Evolutionary conservation across 78 protist genomes (phyloP).

Genomic region (Planoprotostelium fungivorum): DNA sequence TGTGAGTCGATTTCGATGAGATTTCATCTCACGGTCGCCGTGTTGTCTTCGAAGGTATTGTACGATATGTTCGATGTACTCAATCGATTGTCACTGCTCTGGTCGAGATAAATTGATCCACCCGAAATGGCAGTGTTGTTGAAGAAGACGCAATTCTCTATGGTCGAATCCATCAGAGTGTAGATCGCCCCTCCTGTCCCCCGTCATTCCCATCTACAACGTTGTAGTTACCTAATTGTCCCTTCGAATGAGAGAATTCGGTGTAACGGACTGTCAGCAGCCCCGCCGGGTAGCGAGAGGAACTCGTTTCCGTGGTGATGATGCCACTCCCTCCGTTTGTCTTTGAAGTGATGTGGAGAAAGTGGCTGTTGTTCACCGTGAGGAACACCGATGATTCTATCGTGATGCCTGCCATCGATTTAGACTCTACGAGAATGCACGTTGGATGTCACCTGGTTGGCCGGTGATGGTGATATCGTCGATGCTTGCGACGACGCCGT

Average conservation of each 20-base stretch:
- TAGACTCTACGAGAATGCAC: background rate
- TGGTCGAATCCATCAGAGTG: background rate
- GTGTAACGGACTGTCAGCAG: background rate
- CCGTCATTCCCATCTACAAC: background rate
- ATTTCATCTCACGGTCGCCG: background rate
- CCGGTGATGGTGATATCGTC: background rate
- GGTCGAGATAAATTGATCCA: background rate
- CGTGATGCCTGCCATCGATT: background rate
- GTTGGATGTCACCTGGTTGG: background rate
- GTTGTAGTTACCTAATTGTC: background rate
- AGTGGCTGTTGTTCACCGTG: background rate
- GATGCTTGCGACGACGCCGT: background rate
- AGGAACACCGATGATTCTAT: background rate
- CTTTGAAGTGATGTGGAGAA: no score
- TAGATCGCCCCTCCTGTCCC: background rate
- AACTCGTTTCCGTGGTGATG: background rate
- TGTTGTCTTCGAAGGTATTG: background rate
- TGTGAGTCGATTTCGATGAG: background rate
- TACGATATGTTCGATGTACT: background rate
- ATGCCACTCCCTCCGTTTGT: background rate
- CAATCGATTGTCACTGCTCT: no score
- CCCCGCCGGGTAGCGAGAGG: no score
- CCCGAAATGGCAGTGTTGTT: background rate
- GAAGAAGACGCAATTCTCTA: background rate
- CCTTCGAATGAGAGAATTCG: background rate